Conservation (phyloP, 2,329 filamentous ascomycete species). For the Ceratocystis cacaofunesta region DNA sequence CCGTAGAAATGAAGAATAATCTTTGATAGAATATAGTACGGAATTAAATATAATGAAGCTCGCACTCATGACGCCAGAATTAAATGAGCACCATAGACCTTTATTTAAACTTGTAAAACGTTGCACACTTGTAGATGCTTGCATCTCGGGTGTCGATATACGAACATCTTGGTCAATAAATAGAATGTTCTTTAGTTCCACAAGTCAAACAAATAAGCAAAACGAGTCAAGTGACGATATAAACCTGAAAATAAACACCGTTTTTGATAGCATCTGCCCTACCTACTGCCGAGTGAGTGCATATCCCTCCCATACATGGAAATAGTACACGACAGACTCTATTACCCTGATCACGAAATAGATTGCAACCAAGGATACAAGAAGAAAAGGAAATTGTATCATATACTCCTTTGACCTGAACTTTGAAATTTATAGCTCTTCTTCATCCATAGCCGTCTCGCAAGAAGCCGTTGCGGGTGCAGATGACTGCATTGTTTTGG, state of each 20-base stretch:
- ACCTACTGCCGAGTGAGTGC: not conserved
- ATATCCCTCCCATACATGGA: conserved; percentile 5
- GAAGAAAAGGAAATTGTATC: not conserved
- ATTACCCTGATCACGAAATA: not conserved
- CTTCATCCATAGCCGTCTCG: conserved; percentile 17
- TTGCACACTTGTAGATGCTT: too few relatives aligned
- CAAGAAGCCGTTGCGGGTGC: conserved; percentile 1
- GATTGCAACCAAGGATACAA: conserved; percentile 9
- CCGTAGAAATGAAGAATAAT: too few relatives aligned
- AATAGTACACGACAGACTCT: not conserved
- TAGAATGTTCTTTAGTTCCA: too few relatives aligned
- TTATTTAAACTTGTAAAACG: too few relatives aligned
- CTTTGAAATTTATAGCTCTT: conserved; percentile 9
- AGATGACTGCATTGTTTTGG: conserved; percentile 10
- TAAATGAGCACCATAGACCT: too few relatives aligned
- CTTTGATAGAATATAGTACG: too few relatives aligned
- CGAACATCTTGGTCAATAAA: too few relatives aligned
- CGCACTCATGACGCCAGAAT: too few relatives aligned
- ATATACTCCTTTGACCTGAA: conserved; percentile 6
- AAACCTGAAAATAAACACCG: conserved; percentile 12
- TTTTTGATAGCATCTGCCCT: conserved; percentile 9
- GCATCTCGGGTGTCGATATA: too few relatives aligned
- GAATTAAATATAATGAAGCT: too few relatives aligned
- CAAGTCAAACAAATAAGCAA: conserved; percentile 5
- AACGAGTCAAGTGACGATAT: conserved; percentile 1